Evolutionary conservation across 2,329 filamentous ascomycete genomes (phyloP).

Genomic region (Raffaelea arxii): DNA sequence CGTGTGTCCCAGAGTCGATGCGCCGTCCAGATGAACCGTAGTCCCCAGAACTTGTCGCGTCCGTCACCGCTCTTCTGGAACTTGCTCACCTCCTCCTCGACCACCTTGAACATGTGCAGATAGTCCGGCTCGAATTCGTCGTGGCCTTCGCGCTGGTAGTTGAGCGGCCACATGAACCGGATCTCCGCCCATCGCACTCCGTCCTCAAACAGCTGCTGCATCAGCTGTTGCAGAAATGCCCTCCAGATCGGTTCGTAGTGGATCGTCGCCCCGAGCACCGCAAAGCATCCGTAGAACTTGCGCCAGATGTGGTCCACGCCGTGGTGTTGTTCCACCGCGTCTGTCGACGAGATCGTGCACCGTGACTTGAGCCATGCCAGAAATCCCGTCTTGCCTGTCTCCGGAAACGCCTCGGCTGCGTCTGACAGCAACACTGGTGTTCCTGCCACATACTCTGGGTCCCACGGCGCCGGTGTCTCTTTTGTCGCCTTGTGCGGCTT

Average conservation of each 20-base stretch:
- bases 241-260: conserved; percentile 89
- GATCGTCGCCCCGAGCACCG: conserved; percentile 62
- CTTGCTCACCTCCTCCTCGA: conserved; percentile 66
- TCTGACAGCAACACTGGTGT: conserved; percentile 47
- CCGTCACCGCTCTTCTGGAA: conserved; percentile 55
- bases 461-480: conserved; percentile 41
- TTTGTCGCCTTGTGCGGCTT: conserved; percentile 29
- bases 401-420: conserved; percentile 66
- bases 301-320: conserved; percentile 77
- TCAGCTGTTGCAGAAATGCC: conserved; percentile 60
- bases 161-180: conserved; percentile 59
- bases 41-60: conserved; percentile 65
- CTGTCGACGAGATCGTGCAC: conserved; percentile 60
- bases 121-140: conserved; percentile 60
- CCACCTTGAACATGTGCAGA: conserved; percentile 57
- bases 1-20: conserved; percentile 56
- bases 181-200: conserved; percentile 81
- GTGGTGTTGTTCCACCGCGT: conserved; percentile 71
- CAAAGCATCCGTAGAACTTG: conserved; percentile 69
- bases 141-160: conserved; percentile 55
- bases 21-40: conserved; percentile 76
- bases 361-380: conserved; percentile 66
- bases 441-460: conserved; percentile 46
- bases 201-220: conserved; percentile 65
- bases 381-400: conserved; percentile 63